phyloP scores from a whole-genome alignment of 306 rosid species.

The Cicer pinnatifidum region DNA sequence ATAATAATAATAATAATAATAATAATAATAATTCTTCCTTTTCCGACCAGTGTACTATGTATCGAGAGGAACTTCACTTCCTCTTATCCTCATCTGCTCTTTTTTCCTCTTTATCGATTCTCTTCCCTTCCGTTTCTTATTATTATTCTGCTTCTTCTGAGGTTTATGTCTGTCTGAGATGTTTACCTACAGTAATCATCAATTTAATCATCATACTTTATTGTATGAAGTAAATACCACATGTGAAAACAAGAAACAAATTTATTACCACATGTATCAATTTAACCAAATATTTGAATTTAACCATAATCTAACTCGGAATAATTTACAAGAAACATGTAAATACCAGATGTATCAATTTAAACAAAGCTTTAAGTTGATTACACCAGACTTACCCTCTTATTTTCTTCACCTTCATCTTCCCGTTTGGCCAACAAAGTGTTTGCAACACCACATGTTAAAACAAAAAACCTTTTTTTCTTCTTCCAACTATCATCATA shows the following conservation, averaged over 20 bases:
- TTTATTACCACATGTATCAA: too few species aligned
- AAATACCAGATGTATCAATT: background rate
- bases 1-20: too few species aligned
- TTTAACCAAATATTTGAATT: background rate
- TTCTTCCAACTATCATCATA: slow-evolving; percentile 62
- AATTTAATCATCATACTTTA: background rate
- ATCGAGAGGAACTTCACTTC: slow-evolving; percentile 70
- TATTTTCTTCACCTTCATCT: slow-evolving; percentile 67
- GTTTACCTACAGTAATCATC: slow-evolving; percentile 55
- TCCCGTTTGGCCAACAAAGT: slow-evolving; percentile 41
- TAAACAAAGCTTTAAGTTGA: background rate
- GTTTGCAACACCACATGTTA: slow-evolving; percentile 11
- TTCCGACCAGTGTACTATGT: slow-evolving; percentile 83
- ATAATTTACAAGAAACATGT: too few species aligned
- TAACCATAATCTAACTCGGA: too few species aligned
- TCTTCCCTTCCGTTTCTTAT: slow-evolving; percentile 64
- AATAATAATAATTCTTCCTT: slow-evolving; percentile 74
- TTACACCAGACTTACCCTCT: slow-evolving; percentile 55
- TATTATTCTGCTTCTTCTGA: slow-evolving; percentile 59
- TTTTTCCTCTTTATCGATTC: slow-evolving; percentile 83
- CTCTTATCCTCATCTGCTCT: slow-evolving; percentile 86
- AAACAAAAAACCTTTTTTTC: slow-evolving; percentile 80
- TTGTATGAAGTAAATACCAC: background rate
- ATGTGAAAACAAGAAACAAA: too few species aligned
- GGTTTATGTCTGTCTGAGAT: slow-evolving; percentile 78